phyloP scores from a whole-genome alignment of 768 basidiomycete species.

The Lactarius pseudohatsudake region DNA sequence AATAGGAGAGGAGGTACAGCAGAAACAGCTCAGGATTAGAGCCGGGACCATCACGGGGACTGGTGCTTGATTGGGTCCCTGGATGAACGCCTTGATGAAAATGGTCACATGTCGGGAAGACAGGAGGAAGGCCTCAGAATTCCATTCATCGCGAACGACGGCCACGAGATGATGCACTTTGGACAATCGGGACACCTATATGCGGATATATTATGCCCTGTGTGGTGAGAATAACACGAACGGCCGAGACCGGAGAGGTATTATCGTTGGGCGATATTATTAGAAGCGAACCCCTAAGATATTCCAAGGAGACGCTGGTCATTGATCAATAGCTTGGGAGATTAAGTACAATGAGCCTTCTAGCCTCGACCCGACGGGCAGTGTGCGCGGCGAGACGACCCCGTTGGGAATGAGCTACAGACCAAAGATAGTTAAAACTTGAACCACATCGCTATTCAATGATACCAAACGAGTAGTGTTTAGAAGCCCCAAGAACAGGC shows the following conservation, averaged over 20 bases:
- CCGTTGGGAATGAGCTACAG: background rate
- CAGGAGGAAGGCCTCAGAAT: background rate
- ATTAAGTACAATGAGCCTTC: background rate
- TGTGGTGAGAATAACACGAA: background rate
- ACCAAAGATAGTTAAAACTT: background rate
- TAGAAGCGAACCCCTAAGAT: background rate
- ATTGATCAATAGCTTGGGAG: background rate
- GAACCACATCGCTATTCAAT: background rate
- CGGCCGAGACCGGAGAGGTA: background rate
- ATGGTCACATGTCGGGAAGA: background rate
- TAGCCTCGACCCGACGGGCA: background rate
- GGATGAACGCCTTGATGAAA: background rate
- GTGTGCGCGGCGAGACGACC: background rate
- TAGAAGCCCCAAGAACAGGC: background rate
- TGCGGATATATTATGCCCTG: background rate
- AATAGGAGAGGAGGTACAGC: background rate
- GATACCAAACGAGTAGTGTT: background rate
- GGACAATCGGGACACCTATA: too few relatives aligned
- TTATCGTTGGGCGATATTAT: background rate
- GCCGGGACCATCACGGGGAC: background rate
- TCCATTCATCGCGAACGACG: background rate
- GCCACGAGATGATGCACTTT: background rate
- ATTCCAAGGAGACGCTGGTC: background rate
- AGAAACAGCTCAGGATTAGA: background rate
- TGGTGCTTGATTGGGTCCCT: background rate